Percentiles rank a stretch among this genome's conserved stretches.
These are phyloP conservation scores for Pythium scleroteichum DNA, from an alignment of 352 stramenopile species.

Conservation along the genomic window DNA sequence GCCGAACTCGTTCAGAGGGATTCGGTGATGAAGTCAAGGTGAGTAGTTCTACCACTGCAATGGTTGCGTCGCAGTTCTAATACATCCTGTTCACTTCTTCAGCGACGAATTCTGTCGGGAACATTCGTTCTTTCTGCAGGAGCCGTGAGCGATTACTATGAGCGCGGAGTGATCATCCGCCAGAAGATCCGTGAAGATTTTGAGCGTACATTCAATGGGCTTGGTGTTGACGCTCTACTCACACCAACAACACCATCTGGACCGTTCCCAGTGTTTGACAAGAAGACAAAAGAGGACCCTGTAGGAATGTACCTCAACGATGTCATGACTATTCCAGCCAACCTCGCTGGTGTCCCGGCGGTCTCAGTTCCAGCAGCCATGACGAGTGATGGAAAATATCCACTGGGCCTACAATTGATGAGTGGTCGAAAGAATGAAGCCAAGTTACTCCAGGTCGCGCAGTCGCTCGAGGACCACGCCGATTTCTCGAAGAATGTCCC, in stretches of 20 bases:
- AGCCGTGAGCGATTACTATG: slow-evolving; percentile 90
- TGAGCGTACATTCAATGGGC: slow-evolving; percentile 46
- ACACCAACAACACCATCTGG: slow-evolving; percentile 85
- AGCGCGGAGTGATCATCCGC: slow-evolving; percentile 78
- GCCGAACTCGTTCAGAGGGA: slow-evolving; percentile 81
- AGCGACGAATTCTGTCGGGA: slow-evolving; percentile 90
- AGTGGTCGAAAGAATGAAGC: slow-evolving; percentile 61
- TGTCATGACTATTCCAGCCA: slow-evolving; percentile 91
- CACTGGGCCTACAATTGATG: slow-evolving; percentile 84
- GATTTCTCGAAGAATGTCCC: slow-evolving; percentile 50
- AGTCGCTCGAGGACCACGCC: slow-evolving; percentile 61
- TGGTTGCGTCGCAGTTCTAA: too few species aligned
- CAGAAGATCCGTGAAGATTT: slow-evolving; percentile 83
- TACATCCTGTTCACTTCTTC: background rate
- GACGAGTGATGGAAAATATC: slow-evolving; percentile 53
- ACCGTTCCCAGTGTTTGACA: slow-evolving; percentile 66
- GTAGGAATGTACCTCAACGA: slow-evolving; percentile 91
- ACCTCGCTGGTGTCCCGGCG: slow-evolving; percentile 84
- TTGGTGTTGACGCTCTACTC: slow-evolving; percentile 82
- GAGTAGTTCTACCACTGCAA: too few species aligned
- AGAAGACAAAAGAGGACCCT: slow-evolving; percentile 61
- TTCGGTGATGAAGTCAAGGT: slow-evolving; percentile 93
- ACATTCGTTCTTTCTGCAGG: slow-evolving; percentile 89
- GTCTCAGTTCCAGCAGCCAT: slow-evolving; percentile 78
- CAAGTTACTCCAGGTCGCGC: slow-evolving; percentile 58